A percentile compares a stretch with the other conserved stretches of the same genome.
Conservation (phyloP, 805 yeast genomes). For the Saccharomycopsis schoenii region DNA sequence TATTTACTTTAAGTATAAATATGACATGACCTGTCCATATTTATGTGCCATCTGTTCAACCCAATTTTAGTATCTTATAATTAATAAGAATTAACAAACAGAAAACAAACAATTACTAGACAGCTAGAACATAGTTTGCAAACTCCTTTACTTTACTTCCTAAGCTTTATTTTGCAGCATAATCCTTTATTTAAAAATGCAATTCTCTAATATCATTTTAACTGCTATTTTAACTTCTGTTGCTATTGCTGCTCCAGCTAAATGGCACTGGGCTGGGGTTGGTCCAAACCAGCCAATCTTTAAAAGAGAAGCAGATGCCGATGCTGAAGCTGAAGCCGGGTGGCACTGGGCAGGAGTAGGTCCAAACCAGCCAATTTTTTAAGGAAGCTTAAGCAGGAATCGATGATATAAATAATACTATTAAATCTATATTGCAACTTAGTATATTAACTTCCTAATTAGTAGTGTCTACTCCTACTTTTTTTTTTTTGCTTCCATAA, state of each 20-base stretch:
- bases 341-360: conserved; percentile 5
- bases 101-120: neutral
- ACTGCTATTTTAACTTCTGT: neutral
- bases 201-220: neutral
- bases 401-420: neutral
- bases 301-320: conserved; percentile 3
- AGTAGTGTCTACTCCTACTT: neutral
- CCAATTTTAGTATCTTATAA: neutral
- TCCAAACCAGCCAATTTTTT: conserved; percentile 11
- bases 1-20: neutral
- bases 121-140: neutral
- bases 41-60: neutral
- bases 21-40: neutral
- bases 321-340: conserved; percentile 3
- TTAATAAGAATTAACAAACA: neutral
- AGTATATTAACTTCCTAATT: neutral
- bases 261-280: conserved; percentile 2
- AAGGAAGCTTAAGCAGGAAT: neutral
- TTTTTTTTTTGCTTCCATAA: no score
- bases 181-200: neutral
- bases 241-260: conserved; percentile 8
- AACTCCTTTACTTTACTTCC: no score
- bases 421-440: neutral
- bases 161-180: no score
- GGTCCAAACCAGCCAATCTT: neutral